phyloP scores from a whole-genome alignment of 768 basidiomycete species.

The Guyanaporus albipodus region DNA sequence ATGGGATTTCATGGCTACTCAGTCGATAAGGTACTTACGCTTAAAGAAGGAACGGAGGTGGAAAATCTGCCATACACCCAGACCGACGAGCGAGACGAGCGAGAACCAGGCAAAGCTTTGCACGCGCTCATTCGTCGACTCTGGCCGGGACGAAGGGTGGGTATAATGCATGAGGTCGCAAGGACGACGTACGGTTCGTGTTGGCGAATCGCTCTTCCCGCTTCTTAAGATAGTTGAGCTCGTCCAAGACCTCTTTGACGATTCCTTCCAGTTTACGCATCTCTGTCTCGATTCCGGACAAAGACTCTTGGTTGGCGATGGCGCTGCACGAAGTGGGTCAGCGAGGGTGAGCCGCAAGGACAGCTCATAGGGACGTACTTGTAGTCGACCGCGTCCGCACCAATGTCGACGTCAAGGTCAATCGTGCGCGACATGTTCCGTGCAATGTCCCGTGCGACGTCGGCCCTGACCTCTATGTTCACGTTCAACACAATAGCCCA shows the following conservation, averaged over 20 bases:
- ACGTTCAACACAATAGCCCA: not conserved
- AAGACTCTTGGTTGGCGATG: conserved; percentile 96
- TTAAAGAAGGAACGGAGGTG: conserved; percentile 96
- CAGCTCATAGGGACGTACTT: conserved; percentile 70
- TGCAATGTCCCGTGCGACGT: conserved; percentile 45
- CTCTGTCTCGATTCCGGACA: conserved; percentile 94
- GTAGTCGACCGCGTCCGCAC: conserved; percentile 98
- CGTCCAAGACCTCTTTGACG: conserved; percentile 91
- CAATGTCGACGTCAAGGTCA: conserved; percentile 96
- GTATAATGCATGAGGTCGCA: not conserved
- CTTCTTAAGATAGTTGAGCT: conserved; percentile 84
- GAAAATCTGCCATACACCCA: conserved; percentile 94
- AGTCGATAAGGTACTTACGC: conserved; percentile 91
- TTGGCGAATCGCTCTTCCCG: conserved; percentile 85
- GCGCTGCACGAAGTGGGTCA: conserved; percentile 51
- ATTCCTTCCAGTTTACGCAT: conserved; percentile 97
- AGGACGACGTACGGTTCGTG: conserved; percentile 77
- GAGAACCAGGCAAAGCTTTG: conserved; percentile 93
- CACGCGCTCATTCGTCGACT: conserved; percentile 87
- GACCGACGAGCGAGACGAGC: conserved; percentile 65
- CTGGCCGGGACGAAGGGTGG: conserved; percentile 37
- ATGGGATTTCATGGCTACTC: conserved; percentile 18
- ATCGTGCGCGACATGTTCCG: conserved; percentile 60
- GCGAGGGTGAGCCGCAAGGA: not conserved
- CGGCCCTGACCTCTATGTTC: conserved; percentile 41